A percentile compares a stretch with the other conserved stretches of the same genome.
Conservation (phyloP, 441 rosid genomes). For the Pelargonium exstipulatum region DNA sequence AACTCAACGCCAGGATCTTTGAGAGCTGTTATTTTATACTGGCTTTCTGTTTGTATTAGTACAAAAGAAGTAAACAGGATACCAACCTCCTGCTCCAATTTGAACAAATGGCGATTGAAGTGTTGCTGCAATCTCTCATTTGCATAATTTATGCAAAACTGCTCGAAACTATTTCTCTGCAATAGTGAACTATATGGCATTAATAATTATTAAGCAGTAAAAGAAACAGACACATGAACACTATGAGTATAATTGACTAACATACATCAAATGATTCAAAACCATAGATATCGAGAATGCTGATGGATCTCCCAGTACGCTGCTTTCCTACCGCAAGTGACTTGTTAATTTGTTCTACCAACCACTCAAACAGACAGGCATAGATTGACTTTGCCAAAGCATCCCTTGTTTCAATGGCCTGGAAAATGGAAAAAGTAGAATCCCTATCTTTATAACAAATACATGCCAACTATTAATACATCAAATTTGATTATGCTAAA, state of each 20-base stretch:
- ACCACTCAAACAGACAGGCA: constrained; percentile 90
- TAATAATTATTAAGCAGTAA: constrained; percentile 21
- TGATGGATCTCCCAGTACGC: constrained; percentile 92
- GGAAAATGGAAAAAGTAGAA: constrained; percentile 30
- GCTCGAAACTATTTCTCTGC: constrained; percentile 99
- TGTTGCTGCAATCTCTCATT: constrained; percentile 99
- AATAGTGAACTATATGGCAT: constrained; percentile 21
- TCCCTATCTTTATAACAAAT: not conserved
- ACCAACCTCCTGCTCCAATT: constrained; percentile 95
- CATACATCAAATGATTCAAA: constrained; percentile 97
- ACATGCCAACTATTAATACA: not conserved
- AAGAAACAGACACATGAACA: constrained; percentile 3
- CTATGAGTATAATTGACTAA: constrained; percentile 17
- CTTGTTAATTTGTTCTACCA: constrained; percentile 94
- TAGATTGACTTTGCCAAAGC: constrained; percentile 96
- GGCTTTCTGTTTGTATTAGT: constrained; percentile 4
- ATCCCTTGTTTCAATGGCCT: constrained; percentile 93
- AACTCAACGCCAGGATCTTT: constrained; percentile 3
- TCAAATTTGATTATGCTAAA: not conserved
- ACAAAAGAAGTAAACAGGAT: constrained; percentile 9
- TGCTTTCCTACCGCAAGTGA: constrained; percentile 96
- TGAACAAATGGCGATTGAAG: constrained; percentile 94
- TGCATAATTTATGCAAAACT: constrained; percentile 97
- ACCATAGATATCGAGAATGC: constrained; percentile 98
- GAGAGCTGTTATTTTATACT: constrained; percentile 9